These are phyloP conservation scores for Cubamyces sp. DNA, from an alignment of 768 basidiomycete genomes.

Conservation along the genomic window DNA sequence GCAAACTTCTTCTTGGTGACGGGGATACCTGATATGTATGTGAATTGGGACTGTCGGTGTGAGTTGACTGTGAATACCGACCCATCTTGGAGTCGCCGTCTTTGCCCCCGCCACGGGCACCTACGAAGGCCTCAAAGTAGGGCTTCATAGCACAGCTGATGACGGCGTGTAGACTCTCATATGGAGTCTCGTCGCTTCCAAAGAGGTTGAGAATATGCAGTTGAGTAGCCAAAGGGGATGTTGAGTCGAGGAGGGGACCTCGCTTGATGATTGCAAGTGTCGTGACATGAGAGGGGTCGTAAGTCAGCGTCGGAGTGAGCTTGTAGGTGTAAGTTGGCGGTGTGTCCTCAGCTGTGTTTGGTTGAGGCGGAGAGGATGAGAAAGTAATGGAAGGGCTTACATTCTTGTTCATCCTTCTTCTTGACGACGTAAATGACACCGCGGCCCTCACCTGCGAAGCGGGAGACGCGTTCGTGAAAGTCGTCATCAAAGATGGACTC, in stretches of 20 bases:
- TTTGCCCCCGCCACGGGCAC: conserved; percentile 74
- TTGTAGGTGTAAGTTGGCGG: conserved; percentile 66
- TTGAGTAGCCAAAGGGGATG: conserved; percentile 80
- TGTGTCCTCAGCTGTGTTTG: conserved; percentile 57
- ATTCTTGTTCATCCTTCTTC: conserved; percentile 72
- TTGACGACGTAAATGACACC: conserved; percentile 86
- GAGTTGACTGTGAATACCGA: conserved; percentile 27
- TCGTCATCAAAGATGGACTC: conserved; percentile 69
- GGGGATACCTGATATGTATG: conserved; percentile 66
- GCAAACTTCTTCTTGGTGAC: conserved; percentile 99
- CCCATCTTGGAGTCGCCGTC: conserved; percentile 86
- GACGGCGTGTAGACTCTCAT: conserved; percentile 93
- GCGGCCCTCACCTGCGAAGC: conserved; percentile 76
- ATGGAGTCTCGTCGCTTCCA: conserved; percentile 86
- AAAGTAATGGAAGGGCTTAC: conserved; percentile 42
- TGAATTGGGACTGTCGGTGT: conserved; percentile 10
- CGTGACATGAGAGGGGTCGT: conserved; percentile 78
- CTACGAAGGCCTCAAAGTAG: conserved; percentile 98
- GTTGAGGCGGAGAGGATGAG: not conserved
- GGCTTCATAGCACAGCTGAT: conserved; percentile 96
- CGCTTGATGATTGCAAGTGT: conserved; percentile 97
- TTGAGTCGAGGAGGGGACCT: conserved; percentile 76
- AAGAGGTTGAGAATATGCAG: conserved; percentile 93
- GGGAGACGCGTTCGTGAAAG: conserved; percentile 74
- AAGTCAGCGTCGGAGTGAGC: conserved; percentile 73